Percentiles rank a stretch among this genome's conserved stretches.
Conservation (phyloP, 2,329 filamentous ascomycete species). For the Hymenoscyphus repandus region DNA sequence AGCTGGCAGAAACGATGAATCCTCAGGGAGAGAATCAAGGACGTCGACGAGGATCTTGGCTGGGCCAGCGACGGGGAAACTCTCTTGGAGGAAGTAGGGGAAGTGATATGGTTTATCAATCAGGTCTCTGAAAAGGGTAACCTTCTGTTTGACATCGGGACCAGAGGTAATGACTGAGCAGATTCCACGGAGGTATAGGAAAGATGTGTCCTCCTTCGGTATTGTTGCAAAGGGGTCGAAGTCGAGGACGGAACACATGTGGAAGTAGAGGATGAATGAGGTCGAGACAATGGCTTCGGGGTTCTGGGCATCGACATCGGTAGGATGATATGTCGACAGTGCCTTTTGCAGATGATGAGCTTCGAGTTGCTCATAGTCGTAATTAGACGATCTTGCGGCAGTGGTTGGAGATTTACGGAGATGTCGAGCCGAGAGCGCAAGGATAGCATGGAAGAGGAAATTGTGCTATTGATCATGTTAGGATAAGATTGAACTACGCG, state of each 20-base stretch:
- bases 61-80: conserved; percentile 12
- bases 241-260: conserved; percentile 13
- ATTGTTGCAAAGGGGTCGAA: conserved; percentile 9
- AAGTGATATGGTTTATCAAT: conserved; percentile 1
- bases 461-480: conserved; percentile 6
- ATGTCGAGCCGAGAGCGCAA: conserved; percentile 13
- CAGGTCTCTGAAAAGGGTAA: conserved; percentile 7
- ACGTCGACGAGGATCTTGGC: conserved; percentile 8
- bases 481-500: not conserved
- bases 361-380: conserved; percentile 9
- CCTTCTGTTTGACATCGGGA: not conserved
- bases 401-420: conserved; percentile 6
- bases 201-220: conserved; percentile 13
- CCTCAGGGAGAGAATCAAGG: conserved; percentile 1
- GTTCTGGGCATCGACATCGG: conserved; percentile 5
- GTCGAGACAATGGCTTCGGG: conserved; percentile 17
- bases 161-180: conserved; percentile 11
- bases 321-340: conserved; percentile 12
- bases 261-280: conserved; percentile 16
- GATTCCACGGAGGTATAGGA: conserved; percentile 16
- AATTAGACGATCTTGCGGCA: not conserved
- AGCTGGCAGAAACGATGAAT: not conserved
- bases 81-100: conserved; percentile 7
- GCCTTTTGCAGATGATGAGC: conserved; percentile 14
- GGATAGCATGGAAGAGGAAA: conserved; percentile 18